Evolutionary conservation across 2,329 filamentous ascomycete genomes (phyloP).

Genomic region (Alternaria brassicae): DNA sequence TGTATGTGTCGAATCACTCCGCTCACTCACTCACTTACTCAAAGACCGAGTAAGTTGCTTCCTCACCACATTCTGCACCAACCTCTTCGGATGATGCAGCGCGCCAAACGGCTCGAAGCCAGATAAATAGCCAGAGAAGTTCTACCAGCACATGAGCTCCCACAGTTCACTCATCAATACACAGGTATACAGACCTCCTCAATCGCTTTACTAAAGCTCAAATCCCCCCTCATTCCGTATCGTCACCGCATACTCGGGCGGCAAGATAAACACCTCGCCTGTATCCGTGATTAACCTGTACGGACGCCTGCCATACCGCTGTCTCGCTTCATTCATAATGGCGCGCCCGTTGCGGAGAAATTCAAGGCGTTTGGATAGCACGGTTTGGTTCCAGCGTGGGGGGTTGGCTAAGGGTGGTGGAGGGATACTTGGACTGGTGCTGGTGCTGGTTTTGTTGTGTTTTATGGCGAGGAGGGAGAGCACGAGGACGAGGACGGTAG

Average conservation of each 20-base stretch:
- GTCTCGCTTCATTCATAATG: background rate
- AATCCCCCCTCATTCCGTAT: background rate
- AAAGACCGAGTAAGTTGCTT: constrained; percentile 2
- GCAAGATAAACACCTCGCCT: background rate
- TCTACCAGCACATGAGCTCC: background rate
- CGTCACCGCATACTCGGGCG: background rate
- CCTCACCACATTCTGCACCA: background rate
- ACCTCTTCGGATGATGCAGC: background rate
- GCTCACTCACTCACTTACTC: background rate
- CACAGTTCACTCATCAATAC: background rate
- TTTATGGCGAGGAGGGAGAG: background rate
- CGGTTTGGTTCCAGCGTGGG: background rate
- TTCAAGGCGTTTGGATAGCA: background rate
- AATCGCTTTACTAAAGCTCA: background rate
- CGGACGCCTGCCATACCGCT: background rate
- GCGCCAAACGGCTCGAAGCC: constrained; percentile 1
- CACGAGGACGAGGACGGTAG: background rate
- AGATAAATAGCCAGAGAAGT: background rate
- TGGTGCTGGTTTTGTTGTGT: no score
- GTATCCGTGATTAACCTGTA: background rate
- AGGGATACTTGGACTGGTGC: no score
- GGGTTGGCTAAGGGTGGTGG: background rate
- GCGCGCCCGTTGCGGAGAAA: background rate
- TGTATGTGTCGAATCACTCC: background rate
- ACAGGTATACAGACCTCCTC: background rate